Percentiles rank a stretch among this genome's conserved stretches.
Evolutionary conservation across 108 stramenopile species (phyloP).

Genomic region (Chaetoceros tenuissimus): DNA sequence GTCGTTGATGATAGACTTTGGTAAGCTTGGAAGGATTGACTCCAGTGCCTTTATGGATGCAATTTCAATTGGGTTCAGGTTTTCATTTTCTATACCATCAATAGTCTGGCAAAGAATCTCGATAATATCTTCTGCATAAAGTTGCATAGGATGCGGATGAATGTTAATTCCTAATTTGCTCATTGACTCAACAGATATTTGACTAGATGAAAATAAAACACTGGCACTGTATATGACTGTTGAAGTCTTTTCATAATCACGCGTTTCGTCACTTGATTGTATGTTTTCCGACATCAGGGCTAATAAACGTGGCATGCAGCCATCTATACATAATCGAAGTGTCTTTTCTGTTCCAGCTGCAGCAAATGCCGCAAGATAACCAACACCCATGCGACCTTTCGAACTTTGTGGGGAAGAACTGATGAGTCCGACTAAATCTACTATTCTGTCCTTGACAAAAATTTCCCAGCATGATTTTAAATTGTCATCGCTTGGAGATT

Average conservation of each 20-base stretch:
- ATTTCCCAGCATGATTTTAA: conserved; percentile 33
- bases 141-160: conserved; percentile 63
- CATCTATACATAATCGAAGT: conserved; percentile 39
- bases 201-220: conserved; percentile 59
- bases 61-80: conserved; percentile 7
- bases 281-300: conserved; percentile 2
- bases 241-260: conserved; percentile 33
- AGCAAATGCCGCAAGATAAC: conserved; percentile 64
- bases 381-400: conserved; percentile 53
- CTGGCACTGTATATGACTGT: conserved; percentile 62
- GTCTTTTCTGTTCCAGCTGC: conserved; percentile 57
- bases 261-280: conserved; percentile 5
- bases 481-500: conserved; percentile 2
- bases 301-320: conserved; percentile 32
- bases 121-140: conserved; percentile 22
- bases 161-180: conserved; percentile 35
- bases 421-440: conserved; percentile 25
- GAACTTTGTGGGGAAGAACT: conserved; percentile 37
- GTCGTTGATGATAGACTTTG: neutral
- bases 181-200: conserved; percentile 31
- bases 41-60: conserved; percentile 45
- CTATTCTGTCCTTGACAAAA: conserved; percentile 43
- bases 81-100: conserved; percentile 3
- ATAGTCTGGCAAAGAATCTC: conserved; percentile 19
- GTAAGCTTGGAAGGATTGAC: conserved; percentile 18